Base-by-base conservation (phyloP, 2,329 filamentous ascomycete genomes). In the Fusarium ramigenum region DNA sequence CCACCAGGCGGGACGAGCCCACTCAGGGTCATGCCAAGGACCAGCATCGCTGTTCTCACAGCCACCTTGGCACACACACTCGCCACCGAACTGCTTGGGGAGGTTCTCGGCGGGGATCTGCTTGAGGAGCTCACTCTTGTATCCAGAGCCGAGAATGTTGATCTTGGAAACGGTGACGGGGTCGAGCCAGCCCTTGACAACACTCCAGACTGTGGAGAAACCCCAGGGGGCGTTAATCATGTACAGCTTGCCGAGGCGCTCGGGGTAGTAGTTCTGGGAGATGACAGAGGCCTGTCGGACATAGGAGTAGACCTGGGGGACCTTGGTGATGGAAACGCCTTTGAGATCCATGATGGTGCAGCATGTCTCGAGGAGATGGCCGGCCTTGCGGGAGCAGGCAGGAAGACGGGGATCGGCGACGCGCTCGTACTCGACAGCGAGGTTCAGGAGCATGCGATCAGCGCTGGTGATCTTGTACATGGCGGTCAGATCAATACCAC, bases 291-390 rank as follows among this genome's bases (percentile, higher is more conserved):
- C 95, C 81, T 93, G 90, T 79, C 90, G 90, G 77, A 99, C 90
- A 86, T 98, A 98, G 61, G 90, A 89, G 87, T 97, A 97, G 66
- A 98, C 96, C 70, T 93, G 92, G 71, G 91, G 89, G 47, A 94
- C 91, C 84, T 93, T 96, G 81, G 87, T 88, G 77, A 98, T 85
- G 66, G 94, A 94, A 30, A 99, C 95, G 71, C 95, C 95, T 87
- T 97, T 97, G 83, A 98, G 89, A 84, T 99, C 96, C 92, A 98
- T 96, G 85, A 99, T 95, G 74, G 93, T 96, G 91, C 96, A 98
- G 87, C 94, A 98, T 30, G 96, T 99, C 87, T 99, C 96, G 79
- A 98, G 92, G 65, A 99, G 91, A 80, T 92, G 90, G 78, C 93
- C 94, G 30, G 92, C 87, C 85, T 97, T 97, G 84, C 96, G 95